A percentile compares a stretch with the other conserved stretches of the same genome.
phyloP scores from a whole-genome alignment of 2,329 filamentous ascomycete genomes.

The Tolypocladium guangdongense region DNA sequence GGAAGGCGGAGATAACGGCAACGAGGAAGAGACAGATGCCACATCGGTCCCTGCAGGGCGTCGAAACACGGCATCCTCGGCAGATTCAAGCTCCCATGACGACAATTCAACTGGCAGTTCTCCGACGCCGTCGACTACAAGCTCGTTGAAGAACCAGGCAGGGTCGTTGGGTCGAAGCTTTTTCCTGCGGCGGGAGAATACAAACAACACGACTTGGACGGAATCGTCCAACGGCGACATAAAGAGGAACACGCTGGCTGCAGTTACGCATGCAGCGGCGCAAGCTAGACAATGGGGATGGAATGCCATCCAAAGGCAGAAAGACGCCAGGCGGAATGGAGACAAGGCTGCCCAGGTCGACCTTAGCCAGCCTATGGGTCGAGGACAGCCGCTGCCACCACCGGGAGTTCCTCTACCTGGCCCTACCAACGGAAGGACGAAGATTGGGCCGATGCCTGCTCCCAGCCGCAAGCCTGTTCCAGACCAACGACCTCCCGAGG shows the following conservation, averaged over 20 bases:
- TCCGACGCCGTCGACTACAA: slow-evolving; percentile 19
- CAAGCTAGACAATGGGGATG: slow-evolving; percentile 49
- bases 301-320: slow-evolving; percentile 42
- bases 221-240: slow-evolving; percentile 22
- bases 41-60: slow-evolving; percentile 16
- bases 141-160: slow-evolving; percentile 29
- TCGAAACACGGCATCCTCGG: slow-evolving; percentile 28
- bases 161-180: slow-evolving; percentile 27
- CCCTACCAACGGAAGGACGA: slow-evolving; percentile 49
- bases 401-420: slow-evolving; percentile 66
- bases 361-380: slow-evolving; percentile 61
- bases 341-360: slow-evolving; percentile 27
- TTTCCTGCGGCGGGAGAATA: slow-evolving; percentile 27
- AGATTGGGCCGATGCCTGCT: slow-evolving; percentile 43
- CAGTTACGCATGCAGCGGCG: slow-evolving; percentile 43
- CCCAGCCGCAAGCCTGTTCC: slow-evolving; percentile 51
- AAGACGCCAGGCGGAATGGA: slow-evolving; percentile 26
- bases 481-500: slow-evolving; percentile 8
- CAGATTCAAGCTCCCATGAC: slow-evolving; percentile 15
- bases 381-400: slow-evolving; percentile 71
- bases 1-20: slow-evolving; percentile 30
- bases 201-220: slow-evolving; percentile 23
- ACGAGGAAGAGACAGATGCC: slow-evolving; percentile 17
- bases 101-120: slow-evolving; percentile 13
- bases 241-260: slow-evolving; percentile 41